These are phyloP conservation scores for Cladosporium sp. DNA, from an alignment of 2,329 filamentous ascomycete genomes.

Conservation along the genomic window DNA sequence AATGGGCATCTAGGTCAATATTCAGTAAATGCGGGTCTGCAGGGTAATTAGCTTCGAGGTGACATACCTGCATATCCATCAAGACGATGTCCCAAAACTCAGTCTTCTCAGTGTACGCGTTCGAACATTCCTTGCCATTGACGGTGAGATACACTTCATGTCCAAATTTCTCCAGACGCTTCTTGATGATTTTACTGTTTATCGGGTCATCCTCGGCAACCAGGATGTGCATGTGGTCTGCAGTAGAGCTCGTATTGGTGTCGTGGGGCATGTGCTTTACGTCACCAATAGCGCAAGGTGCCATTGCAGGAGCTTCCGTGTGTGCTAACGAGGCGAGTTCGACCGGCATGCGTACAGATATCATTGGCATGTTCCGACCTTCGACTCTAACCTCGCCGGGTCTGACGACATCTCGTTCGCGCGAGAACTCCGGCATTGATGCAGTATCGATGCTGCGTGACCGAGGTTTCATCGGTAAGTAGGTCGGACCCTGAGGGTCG, in stretches of 20 bases:
- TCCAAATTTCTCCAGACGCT: constrained; percentile 73
- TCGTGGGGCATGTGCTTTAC: background rate
- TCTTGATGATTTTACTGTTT: constrained; percentile 78
- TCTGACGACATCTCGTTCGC: too few species aligned
- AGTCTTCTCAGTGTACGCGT: constrained; percentile 64
- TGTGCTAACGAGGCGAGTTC: constrained; percentile 29
- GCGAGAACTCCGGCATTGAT: too few species aligned
- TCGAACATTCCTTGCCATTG: constrained; percentile 83
- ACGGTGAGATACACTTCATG: constrained; percentile 71
- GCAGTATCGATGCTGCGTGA: constrained; percentile 29
- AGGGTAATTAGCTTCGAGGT: too few species aligned
- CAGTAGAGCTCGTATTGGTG: constrained; percentile 22
- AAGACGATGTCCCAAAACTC: constrained; percentile 72
- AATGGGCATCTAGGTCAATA: too few species aligned
- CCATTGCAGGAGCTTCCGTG: background rate
- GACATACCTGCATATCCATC: constrained; percentile 97
- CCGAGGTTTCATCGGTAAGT: constrained; percentile 20
- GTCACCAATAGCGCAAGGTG: background rate
- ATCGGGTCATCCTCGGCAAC: constrained; percentile 88
- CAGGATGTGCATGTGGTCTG: constrained; percentile 62
- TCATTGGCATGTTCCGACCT: constrained; percentile 46
- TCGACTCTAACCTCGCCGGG: constrained; percentile 43
- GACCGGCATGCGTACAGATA: constrained; percentile 50
- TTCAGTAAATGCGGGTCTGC: too few species aligned
- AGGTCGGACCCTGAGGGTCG: constrained; percentile 17